phyloP scores from a whole-genome alignment of 345 rosid genomes.

The Acer campestre region DNA sequence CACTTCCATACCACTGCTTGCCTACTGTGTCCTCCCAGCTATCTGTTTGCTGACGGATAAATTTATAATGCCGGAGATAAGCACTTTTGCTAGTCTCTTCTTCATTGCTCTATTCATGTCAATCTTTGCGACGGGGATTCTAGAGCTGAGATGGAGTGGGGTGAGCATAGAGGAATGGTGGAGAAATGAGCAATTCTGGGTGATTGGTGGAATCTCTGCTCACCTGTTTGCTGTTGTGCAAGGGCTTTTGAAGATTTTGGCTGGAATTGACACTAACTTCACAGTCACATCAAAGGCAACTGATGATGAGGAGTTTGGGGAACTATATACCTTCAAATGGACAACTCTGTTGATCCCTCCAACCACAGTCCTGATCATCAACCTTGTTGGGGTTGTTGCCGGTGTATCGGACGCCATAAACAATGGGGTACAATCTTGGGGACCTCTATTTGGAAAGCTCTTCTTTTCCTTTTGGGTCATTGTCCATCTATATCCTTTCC shows the following conservation, averaged over 20 bases:
- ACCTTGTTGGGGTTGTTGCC: conserved; percentile 93
- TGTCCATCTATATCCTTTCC: conserved; percentile 96
- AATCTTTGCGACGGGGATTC: conserved; percentile 82
- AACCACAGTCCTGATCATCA: conserved; percentile 87
- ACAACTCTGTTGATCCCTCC: conserved; percentile 93
- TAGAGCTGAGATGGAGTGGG: conserved; percentile 95
- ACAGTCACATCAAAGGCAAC: conserved; percentile 90
- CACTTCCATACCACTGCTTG: conserved; percentile 89
- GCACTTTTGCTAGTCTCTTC: conserved; percentile 92
- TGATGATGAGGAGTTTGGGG: conserved; percentile 90
- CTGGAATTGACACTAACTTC: conserved; percentile 93
- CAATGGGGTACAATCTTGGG: conserved; percentile 93
- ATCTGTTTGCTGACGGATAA: conserved; percentile 93
- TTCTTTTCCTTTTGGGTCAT: conserved; percentile 97
- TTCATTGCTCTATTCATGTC: conserved; percentile 83
- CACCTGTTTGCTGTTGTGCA: conserved; percentile 92
- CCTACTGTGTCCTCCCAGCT: conserved; percentile 90
- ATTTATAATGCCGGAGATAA: conserved; percentile 99
- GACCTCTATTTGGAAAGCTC: conserved; percentile 92
- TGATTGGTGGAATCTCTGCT: conserved; percentile 94
- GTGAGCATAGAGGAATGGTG: conserved; percentile 99
- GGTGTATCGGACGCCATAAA: conserved; percentile 94
- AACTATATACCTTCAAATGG: conserved; percentile 90
- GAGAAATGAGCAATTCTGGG: conserved; percentile 99
- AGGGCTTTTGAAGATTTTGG: conserved; percentile 84